Base-by-base conservation (phyloP, 148 eudicot genomes). In the Rhododendron vialii region DNA sequence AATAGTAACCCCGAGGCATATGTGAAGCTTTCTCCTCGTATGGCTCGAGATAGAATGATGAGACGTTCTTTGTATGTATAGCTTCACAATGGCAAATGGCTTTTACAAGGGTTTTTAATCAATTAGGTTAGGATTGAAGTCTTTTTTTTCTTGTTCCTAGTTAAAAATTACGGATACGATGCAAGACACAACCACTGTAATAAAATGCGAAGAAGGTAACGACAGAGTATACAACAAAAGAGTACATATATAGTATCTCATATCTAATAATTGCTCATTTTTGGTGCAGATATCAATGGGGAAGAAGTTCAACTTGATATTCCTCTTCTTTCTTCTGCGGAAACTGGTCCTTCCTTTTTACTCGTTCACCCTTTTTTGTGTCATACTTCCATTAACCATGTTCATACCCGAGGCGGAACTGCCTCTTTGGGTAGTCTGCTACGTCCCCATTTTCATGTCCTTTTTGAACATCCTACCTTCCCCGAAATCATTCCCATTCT, bases 351-450 rank as follows among this genome's bases (percentile, higher is more conserved):
- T 93, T 38, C 95, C 95, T 36, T 93, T 93, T 55, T 93, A 93
- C 91, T 93, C 95, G 33, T 93, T 93, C 84, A 93, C 95, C 33
- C 83, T 93, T 43, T 93, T 93, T 79, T 93, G 95, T 69, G 87
- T 93, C 86, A 91, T 93, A 73, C 94, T 93, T 41, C 95, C 95
- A 59, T 83, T 93, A 26, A 92, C 94, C 13, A 93, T 93, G 95
- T 93, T 93, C 90, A 85, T 93, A 50, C 95, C 95, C 0, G 95
- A 93, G 83, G 94, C 94, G 1, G 94, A 92, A 45, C 84, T 93
- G 38, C 94, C 95, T 13, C 84, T 88, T 14, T 93, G 95, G 95
- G 94, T 93, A 0, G 91, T 93, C 82, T 93, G 95, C 38, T 93
- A 93, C 41, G 86, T 93, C 18, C 95, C 95, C 13, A 85, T 92